These are phyloP conservation scores for Eragrostis tef DNA, from an alignment of 202 grass and related monocot genomes.

Conservation along the genomic window DNA sequence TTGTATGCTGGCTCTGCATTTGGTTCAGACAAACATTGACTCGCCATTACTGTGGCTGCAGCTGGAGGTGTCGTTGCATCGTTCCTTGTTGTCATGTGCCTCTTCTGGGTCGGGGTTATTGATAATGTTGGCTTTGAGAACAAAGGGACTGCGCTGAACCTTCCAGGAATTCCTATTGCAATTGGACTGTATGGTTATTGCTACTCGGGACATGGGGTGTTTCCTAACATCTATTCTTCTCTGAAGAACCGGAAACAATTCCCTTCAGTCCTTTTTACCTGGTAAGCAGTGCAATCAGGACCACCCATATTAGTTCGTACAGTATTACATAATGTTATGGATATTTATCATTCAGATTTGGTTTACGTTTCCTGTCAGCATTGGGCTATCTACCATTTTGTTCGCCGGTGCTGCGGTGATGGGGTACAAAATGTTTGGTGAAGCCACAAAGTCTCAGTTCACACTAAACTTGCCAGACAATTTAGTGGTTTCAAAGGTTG, in stretches of 20 bases:
- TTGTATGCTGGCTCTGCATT: neutral
- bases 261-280: constrained; percentile 64
- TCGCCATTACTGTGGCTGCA: constrained; percentile 43
- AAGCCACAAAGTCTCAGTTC: constrained; percentile 76
- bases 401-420: constrained; percentile 62
- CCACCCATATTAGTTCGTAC: neutral
- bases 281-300: constrained; percentile 51
- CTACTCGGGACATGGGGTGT: constrained; percentile 89
- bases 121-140: constrained; percentile 80
- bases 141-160: constrained; percentile 60
- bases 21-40: constrained; percentile 21
- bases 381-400: constrained; percentile 65
- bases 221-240: constrained; percentile 96
- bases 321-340: neutral
- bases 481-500: constrained; percentile 75
- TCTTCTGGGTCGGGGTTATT: constrained; percentile 80
- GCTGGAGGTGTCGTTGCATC: constrained; percentile 93
- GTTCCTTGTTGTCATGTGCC: constrained; percentile 61
- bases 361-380: constrained; percentile 53
- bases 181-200: constrained; percentile 88
- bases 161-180: constrained; percentile 81
- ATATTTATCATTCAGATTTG: constrained; percentile 21
- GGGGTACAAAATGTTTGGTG: constrained; percentile 94
- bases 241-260: constrained; percentile 75
- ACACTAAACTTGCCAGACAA: constrained; percentile 87